Evolutionary conservation across 2,329 filamentous ascomycete genomes (phyloP).

Genomic region (Helminthosporium solani): DNA sequence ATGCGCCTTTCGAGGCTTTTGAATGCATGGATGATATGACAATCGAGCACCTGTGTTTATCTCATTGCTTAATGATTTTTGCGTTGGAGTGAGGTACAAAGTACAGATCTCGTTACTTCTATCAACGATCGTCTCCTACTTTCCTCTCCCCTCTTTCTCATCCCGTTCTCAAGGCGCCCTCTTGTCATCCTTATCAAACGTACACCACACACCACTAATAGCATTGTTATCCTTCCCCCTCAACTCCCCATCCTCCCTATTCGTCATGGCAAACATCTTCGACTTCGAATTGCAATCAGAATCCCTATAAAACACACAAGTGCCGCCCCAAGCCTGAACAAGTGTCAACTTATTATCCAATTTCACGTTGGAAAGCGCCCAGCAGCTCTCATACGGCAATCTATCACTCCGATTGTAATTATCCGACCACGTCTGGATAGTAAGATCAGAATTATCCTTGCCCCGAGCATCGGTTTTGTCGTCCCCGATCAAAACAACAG

Average conservation of each 20-base stretch:
- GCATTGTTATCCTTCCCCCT: slow-evolving; percentile 2
- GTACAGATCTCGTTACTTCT: too few species aligned
- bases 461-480: background rate
- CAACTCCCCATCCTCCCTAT: slow-evolving; percentile 4
- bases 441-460: background rate
- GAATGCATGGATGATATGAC: too few species aligned
- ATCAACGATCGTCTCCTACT: too few species aligned
- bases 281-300: background rate
- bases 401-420: slow-evolving; percentile 4
- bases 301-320: background rate
- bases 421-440: slow-evolving; percentile 2
- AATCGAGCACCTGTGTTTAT: too few species aligned
- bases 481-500: background rate
- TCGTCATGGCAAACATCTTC: slow-evolving; percentile 1
- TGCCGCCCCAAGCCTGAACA: background rate
- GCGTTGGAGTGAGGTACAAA: too few species aligned
- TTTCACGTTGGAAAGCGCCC: background rate
- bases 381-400: background rate
- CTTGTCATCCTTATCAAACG: slow-evolving; percentile 1
- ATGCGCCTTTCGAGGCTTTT: too few species aligned
- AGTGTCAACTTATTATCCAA: background rate
- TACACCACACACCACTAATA: slow-evolving; percentile 3
- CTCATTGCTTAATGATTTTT: too few species aligned
- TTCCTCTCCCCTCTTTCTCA: too few species aligned
- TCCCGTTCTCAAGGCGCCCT: background rate